Evolutionary conservation across 306 rosid species (phyloP), one percentile per base, ranked within the genome.

Genomic region (Aeschynomene evenia): DNA sequence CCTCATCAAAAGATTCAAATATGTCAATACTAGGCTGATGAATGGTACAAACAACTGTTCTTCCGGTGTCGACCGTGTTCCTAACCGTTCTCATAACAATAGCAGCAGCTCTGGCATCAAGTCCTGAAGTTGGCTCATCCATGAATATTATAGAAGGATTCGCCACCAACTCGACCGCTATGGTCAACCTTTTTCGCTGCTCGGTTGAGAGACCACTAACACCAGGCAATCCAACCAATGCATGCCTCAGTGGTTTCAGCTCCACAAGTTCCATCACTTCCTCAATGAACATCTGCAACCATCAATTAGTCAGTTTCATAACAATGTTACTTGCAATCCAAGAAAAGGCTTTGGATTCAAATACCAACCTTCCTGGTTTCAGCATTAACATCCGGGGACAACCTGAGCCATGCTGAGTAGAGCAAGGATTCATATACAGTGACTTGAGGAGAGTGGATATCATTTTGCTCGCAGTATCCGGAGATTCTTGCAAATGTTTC

Each of bases 391-490:
- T 77, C 88, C 1, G 74, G 62, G 37, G 88, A 80, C 81, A 86
- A 71, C 26, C 91, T 81, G 23, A 86, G 84, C 88, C 88, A 84
- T 3, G 91, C 85, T 14, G 91, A 86, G 53, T 86, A 86, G 54
- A 84, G 73, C 82, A 86, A 79, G 16, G 91, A 86, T 71, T 86
- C 91, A 10, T 84, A 74, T 3, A 81, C 70, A 10, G 91, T 86
- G 26, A 86, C 88, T 77, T 84, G 68, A 81, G 91, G 91, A 81
- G 91, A 86, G 66, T 86, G 91, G 60, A 89, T 92, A 76, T 92
- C 98, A 58, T 79, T 90, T 77, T 93, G 96, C 79, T 93, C 98
- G 42, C 98, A 93, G 57, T 93, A 93, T 57, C 98, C 98, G 3
- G 93, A 90, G 71, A 93, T 82, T 70, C 98, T 81, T 36, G 96